phyloP scores from a whole-genome alignment of 164 flowering plant species.

The Kalanchoe fedtschenkoi region DNA sequence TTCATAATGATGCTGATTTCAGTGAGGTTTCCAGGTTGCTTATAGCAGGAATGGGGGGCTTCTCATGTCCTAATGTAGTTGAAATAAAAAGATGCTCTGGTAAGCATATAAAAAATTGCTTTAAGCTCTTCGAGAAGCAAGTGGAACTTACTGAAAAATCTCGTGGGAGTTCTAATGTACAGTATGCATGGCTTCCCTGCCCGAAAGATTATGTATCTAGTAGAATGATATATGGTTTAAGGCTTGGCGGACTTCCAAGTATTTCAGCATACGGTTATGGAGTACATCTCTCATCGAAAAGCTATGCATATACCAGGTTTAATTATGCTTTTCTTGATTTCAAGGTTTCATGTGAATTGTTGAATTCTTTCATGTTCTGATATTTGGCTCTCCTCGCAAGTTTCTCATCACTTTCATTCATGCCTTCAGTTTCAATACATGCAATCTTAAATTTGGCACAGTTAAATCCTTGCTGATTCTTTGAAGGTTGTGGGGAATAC shows the following conservation, averaged over 20 bases:
- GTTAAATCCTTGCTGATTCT: neutral
- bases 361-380: too few relatives aligned
- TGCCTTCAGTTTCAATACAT: too few relatives aligned
- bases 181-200: constrained; percentile 74
- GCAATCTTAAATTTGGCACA: too few relatives aligned
- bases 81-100: constrained; percentile 27
- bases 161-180: constrained; percentile 75
- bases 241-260: constrained; percentile 23
- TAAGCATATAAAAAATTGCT: constrained; percentile 24
- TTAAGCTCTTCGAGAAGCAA: constrained; percentile 62
- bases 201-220: constrained; percentile 32
- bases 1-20: neutral
- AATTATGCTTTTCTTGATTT: constrained; percentile 1
- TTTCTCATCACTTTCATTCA: too few relatives aligned
- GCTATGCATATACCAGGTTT: constrained; percentile 50
- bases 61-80: constrained; percentile 23
- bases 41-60: constrained; percentile 24
- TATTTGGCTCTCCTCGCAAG: too few relatives aligned
- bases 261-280: constrained; percentile 47
- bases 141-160: constrained; percentile 39
- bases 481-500: neutral
- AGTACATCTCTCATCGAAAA: constrained; percentile 56
- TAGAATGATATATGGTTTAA: constrained; percentile 56
- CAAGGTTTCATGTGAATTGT: too few relatives aligned
- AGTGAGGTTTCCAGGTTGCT: constrained; percentile 25